Evolutionary conservation across 2,329 filamentous ascomycete genomes (phyloP), one percentile per base, ranked within the genome.

Genomic region (Fusarium pseudoanthophilum): DNA sequence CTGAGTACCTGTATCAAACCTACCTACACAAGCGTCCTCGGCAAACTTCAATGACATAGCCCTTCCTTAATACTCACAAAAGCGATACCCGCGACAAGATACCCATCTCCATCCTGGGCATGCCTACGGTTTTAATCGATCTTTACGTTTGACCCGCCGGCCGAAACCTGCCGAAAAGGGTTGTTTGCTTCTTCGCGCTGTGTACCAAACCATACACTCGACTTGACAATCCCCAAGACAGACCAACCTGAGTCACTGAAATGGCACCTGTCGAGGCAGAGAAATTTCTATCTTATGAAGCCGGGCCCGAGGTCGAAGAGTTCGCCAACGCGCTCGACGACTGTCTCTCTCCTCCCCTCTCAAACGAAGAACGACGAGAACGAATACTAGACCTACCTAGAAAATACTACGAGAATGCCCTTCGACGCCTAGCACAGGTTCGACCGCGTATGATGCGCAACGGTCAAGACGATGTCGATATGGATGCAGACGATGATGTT

Each of bases 281-380:
- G 24, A 71, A 28, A 6, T 63, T 69, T 8, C n/a, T 67, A 21
- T 65, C 70, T 32, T 71, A 69, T 32, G 75, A 69, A 60, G 75
- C 93, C 37, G 92, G 93, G 57, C 90, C 91, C 70, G 94, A 97
- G 82, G 93, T 97, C 67, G 94, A 97, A 83, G 88, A 90, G 49
- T 98, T 98, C 79, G 95, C 95, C 42, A 92, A 93, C 79, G 89
- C 90, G 58, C 87, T 98, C 28, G 95, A 98, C 83, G 88, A 90
- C 61, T 95, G 95, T 85, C 83, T 91, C 78, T 75, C 87, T 81
- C 76, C 85, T 77, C 78, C 84, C 74, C 82, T 86, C 73, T 79
- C 84, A 69, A 71, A 83, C 72, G 80, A 86, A 36, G 89, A 92
- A 66, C 87, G 88, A 79, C 89, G 90, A 78, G 87, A 89, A 52